A percentile compares a stretch with the other conserved stretches of the same genome.
Evolutionary conservation across 345 rosid species (phyloP).

Genomic region (Gynandropsis gynandra): DNA sequence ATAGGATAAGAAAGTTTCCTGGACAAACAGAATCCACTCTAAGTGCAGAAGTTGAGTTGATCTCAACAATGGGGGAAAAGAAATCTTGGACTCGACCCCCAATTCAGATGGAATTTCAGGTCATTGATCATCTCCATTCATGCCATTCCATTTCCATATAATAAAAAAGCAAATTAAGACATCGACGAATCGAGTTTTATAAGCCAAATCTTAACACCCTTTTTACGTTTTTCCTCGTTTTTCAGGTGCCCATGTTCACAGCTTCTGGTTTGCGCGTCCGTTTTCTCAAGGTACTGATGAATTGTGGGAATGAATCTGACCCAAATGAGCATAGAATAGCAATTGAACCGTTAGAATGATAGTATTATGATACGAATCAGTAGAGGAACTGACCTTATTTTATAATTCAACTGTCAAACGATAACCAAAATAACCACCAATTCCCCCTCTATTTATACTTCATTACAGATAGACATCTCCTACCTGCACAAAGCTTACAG

Average conservation of each 20-base stretch:
- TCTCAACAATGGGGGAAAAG: slow-evolving; percentile 90
- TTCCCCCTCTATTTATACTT: too few relatives aligned
- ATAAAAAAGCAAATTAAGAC: too few relatives aligned
- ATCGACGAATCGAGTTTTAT: too few relatives aligned
- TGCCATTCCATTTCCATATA: not conserved
- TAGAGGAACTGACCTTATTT: too few relatives aligned
- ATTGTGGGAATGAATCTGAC: not conserved
- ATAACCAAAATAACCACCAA: too few relatives aligned
- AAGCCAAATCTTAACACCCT: too few relatives aligned
- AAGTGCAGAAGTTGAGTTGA: slow-evolving; percentile 96
- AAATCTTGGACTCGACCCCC: slow-evolving; percentile 97
- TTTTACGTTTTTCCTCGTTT: not conserved
- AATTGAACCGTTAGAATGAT: too few relatives aligned
- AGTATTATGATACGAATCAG: too few relatives aligned
- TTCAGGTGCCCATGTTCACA: slow-evolving; percentile 98
- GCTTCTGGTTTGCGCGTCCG: slow-evolving; percentile 98
- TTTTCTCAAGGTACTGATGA: slow-evolving; percentile 65
- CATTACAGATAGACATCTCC: slow-evolving; percentile 13
- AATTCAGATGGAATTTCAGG: slow-evolving; percentile 99
- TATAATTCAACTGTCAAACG: too few relatives aligned
- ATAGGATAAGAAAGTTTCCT: slow-evolving; percentile 93
- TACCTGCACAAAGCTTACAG: too few relatives aligned
- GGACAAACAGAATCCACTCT: slow-evolving; percentile 96
- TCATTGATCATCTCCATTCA: slow-evolving; percentile 24
- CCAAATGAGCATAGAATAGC: not conserved